phyloP scores from a whole-genome alignment of 805 yeast species.

The Pichia exigua region DNA sequence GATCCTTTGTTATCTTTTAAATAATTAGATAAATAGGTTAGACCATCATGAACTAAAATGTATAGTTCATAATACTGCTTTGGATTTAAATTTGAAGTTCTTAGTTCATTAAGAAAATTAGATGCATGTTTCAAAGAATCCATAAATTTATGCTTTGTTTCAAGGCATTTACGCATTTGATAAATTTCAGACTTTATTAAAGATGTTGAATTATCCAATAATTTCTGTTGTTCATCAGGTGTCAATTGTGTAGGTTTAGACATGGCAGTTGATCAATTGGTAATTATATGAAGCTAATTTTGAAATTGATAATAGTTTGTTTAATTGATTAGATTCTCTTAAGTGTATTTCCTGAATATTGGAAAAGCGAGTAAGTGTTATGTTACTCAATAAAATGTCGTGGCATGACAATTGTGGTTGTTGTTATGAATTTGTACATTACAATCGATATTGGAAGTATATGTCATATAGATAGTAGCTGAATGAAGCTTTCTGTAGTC shows the following conservation, averaged over 20 bases:
- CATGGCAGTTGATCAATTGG: neutral
- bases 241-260: conserved; percentile 13
- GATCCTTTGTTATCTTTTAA: conserved; percentile 40
- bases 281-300: neutral
- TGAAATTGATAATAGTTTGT: neutral
- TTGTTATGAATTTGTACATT: neutral
- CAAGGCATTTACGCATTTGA: conserved; percentile 71
- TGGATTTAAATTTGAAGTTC: conserved; percentile 71
- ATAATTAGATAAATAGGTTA: conserved; percentile 58
- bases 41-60: conserved; percentile 73
- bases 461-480: too few relatives aligned
- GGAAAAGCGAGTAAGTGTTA: neutral
- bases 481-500: too few relatives aligned
- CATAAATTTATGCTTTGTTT: conserved; percentile 58
- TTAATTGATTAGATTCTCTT: neutral
- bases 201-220: conserved; percentile 37
- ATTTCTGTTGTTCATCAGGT: conserved; percentile 21
- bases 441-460: too few relatives aligned
- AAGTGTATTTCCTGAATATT: neutral
- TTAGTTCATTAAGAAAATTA: conserved; percentile 68
- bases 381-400: too few relatives aligned
- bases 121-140: conserved; percentile 87
- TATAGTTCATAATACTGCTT: conserved; percentile 91
- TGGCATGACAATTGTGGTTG: neutral
- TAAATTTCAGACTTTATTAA: conserved; percentile 62